Evolutionary conservation across 2,329 filamentous ascomycete species (phyloP).

Genomic region (Alternaria alternata): DNA sequence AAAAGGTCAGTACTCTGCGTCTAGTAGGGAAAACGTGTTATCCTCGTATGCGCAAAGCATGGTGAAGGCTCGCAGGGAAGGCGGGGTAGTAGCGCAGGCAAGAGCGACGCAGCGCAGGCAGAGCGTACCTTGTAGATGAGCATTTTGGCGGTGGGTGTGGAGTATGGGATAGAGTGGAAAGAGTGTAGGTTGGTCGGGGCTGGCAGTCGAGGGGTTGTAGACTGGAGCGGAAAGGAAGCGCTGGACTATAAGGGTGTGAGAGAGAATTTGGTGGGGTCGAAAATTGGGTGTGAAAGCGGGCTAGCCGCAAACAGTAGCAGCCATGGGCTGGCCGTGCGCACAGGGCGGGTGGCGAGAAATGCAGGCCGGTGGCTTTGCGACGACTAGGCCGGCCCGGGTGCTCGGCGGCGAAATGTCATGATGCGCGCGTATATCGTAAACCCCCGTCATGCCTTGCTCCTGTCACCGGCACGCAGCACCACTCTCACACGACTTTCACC

Average conservation of each 20-base stretch:
- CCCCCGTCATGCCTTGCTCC: conserved; percentile 8
- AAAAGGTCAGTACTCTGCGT: conserved; percentile 21
- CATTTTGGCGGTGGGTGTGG: conserved; percentile 50
- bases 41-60: conserved; percentile 15
- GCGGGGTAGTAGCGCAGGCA: conserved; percentile 40
- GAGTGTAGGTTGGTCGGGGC: conserved; percentile 21
- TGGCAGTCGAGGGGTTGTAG: conserved; percentile 23
- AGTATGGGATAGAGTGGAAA: conserved; percentile 14
- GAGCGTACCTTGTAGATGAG: conserved; percentile 65
- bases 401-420: conserved; percentile 28
- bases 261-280: conserved; percentile 40
- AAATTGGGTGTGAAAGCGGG: conserved; percentile 26
- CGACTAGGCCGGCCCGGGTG: conserved; percentile 4
- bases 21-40: conserved; percentile 1
- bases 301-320: conserved; percentile 15
- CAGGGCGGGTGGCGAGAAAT: neutral
- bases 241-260: conserved; percentile 25
- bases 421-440: conserved; percentile 23
- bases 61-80: conserved; percentile 26
- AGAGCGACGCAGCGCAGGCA: conserved; percentile 21
- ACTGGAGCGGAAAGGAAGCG: conserved; percentile 25
- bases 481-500: conserved; percentile 43
- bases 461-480: conserved; percentile 32
- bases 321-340: conserved; percentile 3
- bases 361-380: neutral